A percentile compares a stretch with the other conserved stretches of the same genome.
phyloP scores from a whole-genome alignment of 1,284 basidiomycete species.

The Fomitopsis schrenkii region DNA sequence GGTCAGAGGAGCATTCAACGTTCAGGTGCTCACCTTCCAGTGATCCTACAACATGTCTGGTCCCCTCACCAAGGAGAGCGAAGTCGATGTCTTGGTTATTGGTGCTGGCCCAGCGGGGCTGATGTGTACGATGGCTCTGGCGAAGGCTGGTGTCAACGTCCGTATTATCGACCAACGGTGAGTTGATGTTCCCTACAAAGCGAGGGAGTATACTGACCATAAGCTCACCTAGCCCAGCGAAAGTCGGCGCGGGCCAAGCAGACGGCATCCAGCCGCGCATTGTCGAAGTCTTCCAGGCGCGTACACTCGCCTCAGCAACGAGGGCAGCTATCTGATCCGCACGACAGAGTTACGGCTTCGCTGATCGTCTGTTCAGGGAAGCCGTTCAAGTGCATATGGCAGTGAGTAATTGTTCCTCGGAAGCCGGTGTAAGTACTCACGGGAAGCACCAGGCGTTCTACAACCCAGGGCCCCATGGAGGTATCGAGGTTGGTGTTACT shows the following conservation, averaged over 20 bases:
- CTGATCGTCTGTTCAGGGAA: slow-evolving; percentile 56
- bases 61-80: slow-evolving; percentile 25
- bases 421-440: neutral
- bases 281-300: slow-evolving; percentile 72
- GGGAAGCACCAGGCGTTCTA: slow-evolving; percentile 58
- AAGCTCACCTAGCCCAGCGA: slow-evolving; percentile 41
- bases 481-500: slow-evolving; percentile 47
- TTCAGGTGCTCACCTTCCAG: neutral
- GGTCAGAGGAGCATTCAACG: neutral
- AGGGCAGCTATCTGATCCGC: neutral
- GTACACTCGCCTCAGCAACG: neutral
- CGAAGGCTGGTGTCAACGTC: slow-evolving; percentile 54
- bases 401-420: slow-evolving; percentile 32
- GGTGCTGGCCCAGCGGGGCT: slow-evolving; percentile 57
- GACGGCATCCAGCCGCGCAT: slow-evolving; percentile 79
- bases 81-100: slow-evolving; percentile 53
- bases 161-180: slow-evolving; percentile 66
- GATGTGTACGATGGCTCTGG: slow-evolving; percentile 63
- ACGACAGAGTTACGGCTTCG: slow-evolving; percentile 67
- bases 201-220: neutral
- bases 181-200: slow-evolving; percentile 5
- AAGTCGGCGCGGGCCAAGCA: slow-evolving; percentile 66
- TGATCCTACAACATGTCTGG: slow-evolving; percentile 5
- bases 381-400: slow-evolving; percentile 67
- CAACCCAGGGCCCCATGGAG: slow-evolving; percentile 55